Percentiles rank a stretch among this genome's conserved stretches.
These are phyloP conservation scores for Berberis thunbergii DNA, from an alignment of 164 flowering plant species.

Conservation along the genomic window DNA sequence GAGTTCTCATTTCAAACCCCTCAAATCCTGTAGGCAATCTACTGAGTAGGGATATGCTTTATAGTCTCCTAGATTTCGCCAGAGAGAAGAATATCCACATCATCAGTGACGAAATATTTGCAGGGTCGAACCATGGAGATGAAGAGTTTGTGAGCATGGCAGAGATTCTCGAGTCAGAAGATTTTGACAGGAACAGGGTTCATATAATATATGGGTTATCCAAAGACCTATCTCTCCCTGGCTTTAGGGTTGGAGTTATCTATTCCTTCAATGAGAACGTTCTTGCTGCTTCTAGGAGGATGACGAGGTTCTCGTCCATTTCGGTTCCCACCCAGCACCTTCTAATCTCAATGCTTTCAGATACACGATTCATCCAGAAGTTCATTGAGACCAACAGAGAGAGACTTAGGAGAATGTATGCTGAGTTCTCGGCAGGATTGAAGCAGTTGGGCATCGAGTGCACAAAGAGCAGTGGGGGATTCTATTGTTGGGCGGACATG, in stretches of 20 bases:
- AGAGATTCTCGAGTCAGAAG: slow-evolving; percentile 57
- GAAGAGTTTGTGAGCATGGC: slow-evolving; percentile 88
- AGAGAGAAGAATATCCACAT: slow-evolving; percentile 87
- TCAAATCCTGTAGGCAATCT: slow-evolving; percentile 81
- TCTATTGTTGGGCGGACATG: slow-evolving; percentile 94
- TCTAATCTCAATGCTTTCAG: slow-evolving; percentile 70
- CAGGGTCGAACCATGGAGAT: slow-evolving; percentile 57
- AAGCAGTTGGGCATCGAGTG: slow-evolving; percentile 60
- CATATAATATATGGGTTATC: slow-evolving; percentile 77
- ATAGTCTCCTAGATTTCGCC: slow-evolving; percentile 73
- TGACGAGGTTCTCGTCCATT: slow-evolving; percentile 71
- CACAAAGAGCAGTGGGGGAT: slow-evolving; percentile 59
- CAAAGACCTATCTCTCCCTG: slow-evolving; percentile 66
- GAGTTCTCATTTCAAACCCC: slow-evolving; percentile 76
- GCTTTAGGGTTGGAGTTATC: slow-evolving; percentile 60
- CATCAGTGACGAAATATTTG: slow-evolving; percentile 73
- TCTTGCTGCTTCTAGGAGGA: slow-evolving; percentile 56
- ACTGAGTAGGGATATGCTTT: slow-evolving; percentile 46
- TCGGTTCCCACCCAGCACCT: slow-evolving; percentile 65
- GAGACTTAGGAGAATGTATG: slow-evolving; percentile 42
- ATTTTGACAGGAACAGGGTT: slow-evolving; percentile 58
- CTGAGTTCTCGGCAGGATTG: slow-evolving; percentile 45
- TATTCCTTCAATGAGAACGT: slow-evolving; percentile 65
- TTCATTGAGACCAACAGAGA: slow-evolving; percentile 32
- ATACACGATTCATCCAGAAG: slow-evolving; percentile 37